phyloP scores from a whole-genome alignment of 164 flowering plant species.

The Tinospora cordifolia region DNA sequence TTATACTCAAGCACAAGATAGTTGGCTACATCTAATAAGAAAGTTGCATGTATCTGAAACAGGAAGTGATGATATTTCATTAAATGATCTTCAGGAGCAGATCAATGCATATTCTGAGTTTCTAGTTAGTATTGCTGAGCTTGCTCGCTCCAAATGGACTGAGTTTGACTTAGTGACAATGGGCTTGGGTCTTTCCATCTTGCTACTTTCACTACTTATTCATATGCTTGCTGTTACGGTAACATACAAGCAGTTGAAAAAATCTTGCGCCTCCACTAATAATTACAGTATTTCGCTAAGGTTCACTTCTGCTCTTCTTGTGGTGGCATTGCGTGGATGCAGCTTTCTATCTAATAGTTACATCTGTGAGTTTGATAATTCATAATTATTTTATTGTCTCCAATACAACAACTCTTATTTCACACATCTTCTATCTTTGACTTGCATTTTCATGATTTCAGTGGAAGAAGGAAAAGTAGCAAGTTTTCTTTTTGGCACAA shows the following conservation, averaged over 20 bases:
- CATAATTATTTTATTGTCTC: background rate
- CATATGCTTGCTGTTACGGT: conserved; percentile 42
- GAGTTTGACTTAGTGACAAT: conserved; percentile 77
- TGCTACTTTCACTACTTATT: conserved; percentile 49
- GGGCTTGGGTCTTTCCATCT: conserved; percentile 54
- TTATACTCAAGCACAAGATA: conserved; percentile 59
- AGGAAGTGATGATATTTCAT: conserved; percentile 24
- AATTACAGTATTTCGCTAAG: conserved; percentile 28
- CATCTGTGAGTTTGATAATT: conserved; percentile 56
- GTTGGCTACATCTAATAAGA: conserved; percentile 30
- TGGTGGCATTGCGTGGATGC: conserved; percentile 62
- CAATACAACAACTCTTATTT: background rate
- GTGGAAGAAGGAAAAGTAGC: conserved; percentile 97
- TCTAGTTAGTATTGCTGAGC: conserved; percentile 59
- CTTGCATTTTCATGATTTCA: conserved; percentile 23
- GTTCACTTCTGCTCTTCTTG: conserved; percentile 30
- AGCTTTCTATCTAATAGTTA: conserved; percentile 93
- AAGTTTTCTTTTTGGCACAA: conserved; percentile 78
- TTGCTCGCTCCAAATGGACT: conserved; percentile 96
- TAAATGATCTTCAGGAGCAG: conserved; percentile 38
- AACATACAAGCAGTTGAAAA: conserved; percentile 23
- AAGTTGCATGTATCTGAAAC: conserved; percentile 13
- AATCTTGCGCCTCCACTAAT: conserved; percentile 21
- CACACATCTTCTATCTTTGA: background rate
- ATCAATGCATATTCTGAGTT: conserved; percentile 53